These are phyloP conservation scores for Vitis rotundifolia DNA, from an alignment of 164 flowering plant genomes.

Conservation along the genomic window DNA sequence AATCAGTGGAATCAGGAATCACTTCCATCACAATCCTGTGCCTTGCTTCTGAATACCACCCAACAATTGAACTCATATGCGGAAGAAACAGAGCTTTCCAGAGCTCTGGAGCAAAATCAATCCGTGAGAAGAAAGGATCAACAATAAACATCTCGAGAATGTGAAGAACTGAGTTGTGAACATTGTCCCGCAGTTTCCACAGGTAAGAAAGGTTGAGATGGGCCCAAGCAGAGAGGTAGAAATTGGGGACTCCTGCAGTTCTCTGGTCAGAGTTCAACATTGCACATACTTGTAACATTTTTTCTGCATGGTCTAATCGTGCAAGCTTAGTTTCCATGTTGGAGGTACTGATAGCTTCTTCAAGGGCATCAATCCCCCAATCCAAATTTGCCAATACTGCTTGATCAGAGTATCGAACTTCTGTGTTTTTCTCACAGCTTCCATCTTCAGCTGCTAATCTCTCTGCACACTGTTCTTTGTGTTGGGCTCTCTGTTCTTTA, in stretches of 20 bases:
- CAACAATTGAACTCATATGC: constrained; percentile 77
- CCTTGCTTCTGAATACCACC: constrained; percentile 77
- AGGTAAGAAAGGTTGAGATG: constrained; percentile 73
- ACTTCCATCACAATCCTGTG: constrained; percentile 72
- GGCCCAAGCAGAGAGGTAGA: constrained; percentile 83
- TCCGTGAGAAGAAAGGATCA: constrained; percentile 72
- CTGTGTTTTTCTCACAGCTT: constrained; percentile 28
- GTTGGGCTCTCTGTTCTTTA: constrained; percentile 51
- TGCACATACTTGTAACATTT: constrained; percentile 84
- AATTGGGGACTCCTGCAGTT: constrained; percentile 82
- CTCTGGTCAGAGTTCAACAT: constrained; percentile 57
- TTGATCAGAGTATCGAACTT: constrained; percentile 72
- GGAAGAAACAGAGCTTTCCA: constrained; percentile 73
- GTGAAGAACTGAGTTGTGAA: constrained; percentile 55
- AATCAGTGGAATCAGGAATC: constrained; percentile 71
- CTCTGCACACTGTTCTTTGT: constrained; percentile 83
- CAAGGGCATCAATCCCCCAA: constrained; percentile 89
- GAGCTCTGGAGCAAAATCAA: constrained; percentile 79
- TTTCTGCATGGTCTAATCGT: constrained; percentile 67
- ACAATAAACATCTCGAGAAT: constrained; percentile 68
- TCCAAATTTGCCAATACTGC: constrained; percentile 78
- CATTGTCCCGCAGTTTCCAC: constrained; percentile 53
- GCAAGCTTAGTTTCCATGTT: constrained; percentile 72
- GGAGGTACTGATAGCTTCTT: constrained; percentile 73
- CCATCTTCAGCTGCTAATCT: constrained; percentile 72